phyloP scores from a whole-genome alignment of 805 yeast species.

The Ogataea sp. region DNA sequence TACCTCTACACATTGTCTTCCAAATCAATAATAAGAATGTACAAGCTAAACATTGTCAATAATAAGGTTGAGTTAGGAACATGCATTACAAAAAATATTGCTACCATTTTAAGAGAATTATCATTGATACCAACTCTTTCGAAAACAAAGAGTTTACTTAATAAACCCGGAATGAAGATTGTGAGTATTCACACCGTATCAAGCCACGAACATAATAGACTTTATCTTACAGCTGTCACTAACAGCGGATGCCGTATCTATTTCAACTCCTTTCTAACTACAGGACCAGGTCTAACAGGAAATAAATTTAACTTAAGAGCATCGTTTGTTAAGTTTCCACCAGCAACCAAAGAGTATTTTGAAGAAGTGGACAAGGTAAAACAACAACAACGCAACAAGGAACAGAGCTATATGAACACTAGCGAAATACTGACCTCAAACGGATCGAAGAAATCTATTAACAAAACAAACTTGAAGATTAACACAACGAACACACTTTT shows the following conservation, averaged over 20 bases:
- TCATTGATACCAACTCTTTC: conserved; percentile 29
- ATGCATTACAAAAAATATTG: conserved; percentile 30
- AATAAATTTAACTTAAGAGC: conserved; percentile 27
- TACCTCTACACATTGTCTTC: conserved; percentile 77
- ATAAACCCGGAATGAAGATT: conserved; percentile 48
- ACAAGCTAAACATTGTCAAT: conserved; percentile 42
- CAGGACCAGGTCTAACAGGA: conserved; percentile 13
- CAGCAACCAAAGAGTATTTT: conserved; percentile 25
- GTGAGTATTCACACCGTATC: conserved; percentile 57
- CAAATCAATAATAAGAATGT: conserved; percentile 73
- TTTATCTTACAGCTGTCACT: conserved; percentile 73
- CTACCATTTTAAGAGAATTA: conserved; percentile 38
- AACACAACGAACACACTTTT: conserved; percentile 12
- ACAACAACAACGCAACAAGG: conserved; percentile 29
- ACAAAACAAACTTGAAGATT: conserved; percentile 19
- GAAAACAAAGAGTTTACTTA: conserved; percentile 38
- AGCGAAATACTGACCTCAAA: conserved; percentile 4
- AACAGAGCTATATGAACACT: conserved; percentile 17
- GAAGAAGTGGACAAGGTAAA: conserved; percentile 25
- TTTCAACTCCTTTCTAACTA: conserved; percentile 6
- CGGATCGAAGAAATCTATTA: conserved; percentile 8
- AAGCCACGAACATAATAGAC: conserved; percentile 54
- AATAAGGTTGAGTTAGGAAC: conserved; percentile 23
- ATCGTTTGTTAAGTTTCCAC: conserved; percentile 37
- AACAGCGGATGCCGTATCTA: conserved; percentile 77